Evolutionary conservation across 192 early-diverging fungal species (phyloP).

Genomic region (Spinellus fusiger): DNA sequence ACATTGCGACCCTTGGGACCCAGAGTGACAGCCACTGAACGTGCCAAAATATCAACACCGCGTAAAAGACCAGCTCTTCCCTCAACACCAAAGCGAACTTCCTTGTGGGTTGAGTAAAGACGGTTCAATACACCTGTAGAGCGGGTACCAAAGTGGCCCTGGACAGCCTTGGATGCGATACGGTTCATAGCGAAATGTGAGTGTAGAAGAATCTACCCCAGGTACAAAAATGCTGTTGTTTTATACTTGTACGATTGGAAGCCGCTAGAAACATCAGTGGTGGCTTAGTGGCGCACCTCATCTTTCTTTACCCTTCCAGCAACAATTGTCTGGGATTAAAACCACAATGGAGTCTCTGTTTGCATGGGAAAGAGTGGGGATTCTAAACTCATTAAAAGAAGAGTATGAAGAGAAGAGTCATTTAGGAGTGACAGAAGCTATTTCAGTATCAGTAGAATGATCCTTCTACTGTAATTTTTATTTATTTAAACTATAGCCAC

Average conservation of each 20-base stretch:
- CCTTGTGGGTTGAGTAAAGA: conserved; percentile 89
- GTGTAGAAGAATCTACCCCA: background rate
- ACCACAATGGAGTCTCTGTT: no score
- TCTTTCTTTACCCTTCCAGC: background rate
- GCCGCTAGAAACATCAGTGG: conserved; percentile 2
- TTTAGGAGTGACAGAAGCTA: no score
- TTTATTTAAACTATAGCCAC: no score
- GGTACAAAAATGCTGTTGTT: background rate
- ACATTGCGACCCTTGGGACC: conserved; percentile 99
- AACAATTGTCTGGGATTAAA: no score
- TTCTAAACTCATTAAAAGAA: no score
- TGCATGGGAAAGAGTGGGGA: no score
- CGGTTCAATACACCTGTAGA: conserved; percentile 37
- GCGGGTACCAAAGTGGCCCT: conserved; percentile 2
- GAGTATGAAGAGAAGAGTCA: no score
- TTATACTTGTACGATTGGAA: background rate
- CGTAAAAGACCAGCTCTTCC: conserved; percentile 86
- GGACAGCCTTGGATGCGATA: conserved; percentile 21
- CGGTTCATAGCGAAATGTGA: conserved; percentile 23
- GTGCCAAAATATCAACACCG: conserved; percentile 96
- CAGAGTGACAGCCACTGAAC: conserved; percentile 97
- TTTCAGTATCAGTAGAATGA: no score
- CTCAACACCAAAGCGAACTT: conserved; percentile 93
- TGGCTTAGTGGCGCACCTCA: background rate
- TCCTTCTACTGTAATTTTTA: no score